Percentiles rank a stretch among this genome's conserved stretches.
phyloP scores from a whole-genome alignment of 1,284 basidiomycete genomes.

The Inonotus hispidus region DNA sequence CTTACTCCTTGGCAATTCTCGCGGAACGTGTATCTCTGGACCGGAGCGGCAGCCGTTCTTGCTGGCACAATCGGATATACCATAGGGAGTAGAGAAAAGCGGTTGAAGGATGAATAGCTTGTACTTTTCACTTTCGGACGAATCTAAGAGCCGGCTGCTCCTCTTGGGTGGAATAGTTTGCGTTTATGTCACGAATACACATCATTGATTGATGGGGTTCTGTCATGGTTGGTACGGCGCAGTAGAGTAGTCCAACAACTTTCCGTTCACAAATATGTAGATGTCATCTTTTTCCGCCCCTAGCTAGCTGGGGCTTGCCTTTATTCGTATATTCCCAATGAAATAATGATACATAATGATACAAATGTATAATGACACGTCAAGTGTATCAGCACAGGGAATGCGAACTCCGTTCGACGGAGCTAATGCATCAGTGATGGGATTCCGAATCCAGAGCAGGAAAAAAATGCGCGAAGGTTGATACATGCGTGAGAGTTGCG shows the following conservation, averaged over 20 bases:
- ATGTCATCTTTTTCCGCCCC: background rate
- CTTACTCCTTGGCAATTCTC: slow-evolving; percentile 34
- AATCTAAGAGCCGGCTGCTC: background rate
- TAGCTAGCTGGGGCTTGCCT: background rate
- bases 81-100: slow-evolving; percentile 31
- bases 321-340: background rate
- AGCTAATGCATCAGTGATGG: background rate
- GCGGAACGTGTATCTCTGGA: slow-evolving; percentile 48
- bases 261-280: background rate
- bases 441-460: background rate
- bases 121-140: background rate
- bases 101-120: slow-evolving; percentile 21
- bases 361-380: slow-evolving; percentile 1
- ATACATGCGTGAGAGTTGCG: background rate
- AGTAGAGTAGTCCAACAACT: no score
- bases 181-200: no score
- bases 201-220: no score
- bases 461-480: background rate
- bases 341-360: background rate
- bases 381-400: background rate
- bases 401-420: background rate
- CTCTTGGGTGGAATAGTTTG: background rate
- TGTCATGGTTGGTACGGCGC: no score
- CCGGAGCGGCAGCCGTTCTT: slow-evolving; percentile 63
- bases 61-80: slow-evolving; percentile 72